Percentiles rank a stretch among this genome's conserved stretches.
These are phyloP conservation scores for Pouteria glomerata DNA, from an alignment of 148 eudicot genomes.

Conservation along the genomic window DNA sequence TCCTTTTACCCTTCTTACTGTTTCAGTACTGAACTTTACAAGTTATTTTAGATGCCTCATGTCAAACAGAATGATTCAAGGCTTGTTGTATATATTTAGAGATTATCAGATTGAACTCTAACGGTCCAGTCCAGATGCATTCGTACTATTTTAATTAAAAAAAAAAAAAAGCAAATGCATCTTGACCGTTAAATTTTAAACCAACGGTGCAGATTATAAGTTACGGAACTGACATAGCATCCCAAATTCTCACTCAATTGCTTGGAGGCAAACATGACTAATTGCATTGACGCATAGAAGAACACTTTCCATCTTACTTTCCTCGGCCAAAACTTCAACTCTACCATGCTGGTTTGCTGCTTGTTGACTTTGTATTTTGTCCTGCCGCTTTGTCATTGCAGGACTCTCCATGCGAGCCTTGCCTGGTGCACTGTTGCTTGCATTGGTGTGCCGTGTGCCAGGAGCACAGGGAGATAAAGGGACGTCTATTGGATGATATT, in stretches of 20 bases:
- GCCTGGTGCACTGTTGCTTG: slow-evolving; percentile 70
- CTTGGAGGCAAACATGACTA: too few relatives aligned
- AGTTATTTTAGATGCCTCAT: not conserved
- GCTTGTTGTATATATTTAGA: not conserved
- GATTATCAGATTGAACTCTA: too few relatives aligned
- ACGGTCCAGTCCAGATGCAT: too few relatives aligned
- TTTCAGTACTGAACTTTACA: not conserved
- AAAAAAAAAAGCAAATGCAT: too few relatives aligned
- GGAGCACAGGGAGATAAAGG: slow-evolving; percentile 69
- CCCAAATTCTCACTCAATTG: too few relatives aligned
- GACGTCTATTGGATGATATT: slow-evolving; percentile 34
- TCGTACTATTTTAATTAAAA: too few relatives aligned
- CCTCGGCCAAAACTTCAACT: not conserved
- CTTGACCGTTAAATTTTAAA: too few relatives aligned
- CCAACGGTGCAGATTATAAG: too few relatives aligned
- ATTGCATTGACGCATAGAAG: not conserved
- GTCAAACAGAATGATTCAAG: not conserved
- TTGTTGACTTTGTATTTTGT: not conserved
- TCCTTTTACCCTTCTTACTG: not conserved
- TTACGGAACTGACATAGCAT: too few relatives aligned
- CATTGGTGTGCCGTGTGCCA: slow-evolving; percentile 92
- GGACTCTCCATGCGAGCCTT: slow-evolving; percentile 79
- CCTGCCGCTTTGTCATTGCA: slow-evolving; percentile 12
- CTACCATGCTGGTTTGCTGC: not conserved
- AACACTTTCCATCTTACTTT: not conserved